These are phyloP conservation scores for Aureobasidium uvarum DNA, from an alignment of 2,329 filamentous ascomycete genomes.

Conservation along the genomic window DNA sequence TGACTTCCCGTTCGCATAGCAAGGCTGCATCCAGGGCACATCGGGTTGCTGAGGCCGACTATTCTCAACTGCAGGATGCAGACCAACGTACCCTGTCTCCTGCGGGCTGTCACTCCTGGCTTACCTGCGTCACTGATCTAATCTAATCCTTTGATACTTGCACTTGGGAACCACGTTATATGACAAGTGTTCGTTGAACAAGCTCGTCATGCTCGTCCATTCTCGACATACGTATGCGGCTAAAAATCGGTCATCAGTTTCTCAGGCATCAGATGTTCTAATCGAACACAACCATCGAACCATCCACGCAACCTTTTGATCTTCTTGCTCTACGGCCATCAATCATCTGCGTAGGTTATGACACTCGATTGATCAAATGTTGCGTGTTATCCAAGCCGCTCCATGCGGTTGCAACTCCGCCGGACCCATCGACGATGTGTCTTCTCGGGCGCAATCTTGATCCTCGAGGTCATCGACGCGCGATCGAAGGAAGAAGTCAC, in stretches of 20 bases:
- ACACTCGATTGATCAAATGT: background rate
- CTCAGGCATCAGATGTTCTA: background rate
- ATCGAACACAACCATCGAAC: background rate
- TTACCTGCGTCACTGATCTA: background rate
- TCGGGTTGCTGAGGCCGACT: background rate
- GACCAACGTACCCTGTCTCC: background rate
- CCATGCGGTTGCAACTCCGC: background rate
- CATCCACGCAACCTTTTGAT: background rate
- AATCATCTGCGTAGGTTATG: background rate
- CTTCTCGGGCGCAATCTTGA: conserved; percentile 1
- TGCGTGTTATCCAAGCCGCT: background rate
- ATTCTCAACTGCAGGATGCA: background rate
- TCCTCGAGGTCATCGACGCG: background rate
- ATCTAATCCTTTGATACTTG: background rate
- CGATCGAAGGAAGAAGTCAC: background rate
- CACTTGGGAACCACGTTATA: background rate
- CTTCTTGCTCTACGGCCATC: background rate
- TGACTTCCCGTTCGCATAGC: background rate
- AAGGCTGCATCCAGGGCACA: background rate
- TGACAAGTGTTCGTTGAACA: background rate
- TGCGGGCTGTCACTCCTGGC: background rate
- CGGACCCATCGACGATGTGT: background rate
- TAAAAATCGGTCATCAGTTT: background rate
- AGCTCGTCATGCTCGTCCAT: background rate
- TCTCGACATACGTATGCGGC: conserved; percentile 14